Conservation (phyloP, 495 filamentous ascomycete genomes). For the Neurospora pannonica region DNA sequence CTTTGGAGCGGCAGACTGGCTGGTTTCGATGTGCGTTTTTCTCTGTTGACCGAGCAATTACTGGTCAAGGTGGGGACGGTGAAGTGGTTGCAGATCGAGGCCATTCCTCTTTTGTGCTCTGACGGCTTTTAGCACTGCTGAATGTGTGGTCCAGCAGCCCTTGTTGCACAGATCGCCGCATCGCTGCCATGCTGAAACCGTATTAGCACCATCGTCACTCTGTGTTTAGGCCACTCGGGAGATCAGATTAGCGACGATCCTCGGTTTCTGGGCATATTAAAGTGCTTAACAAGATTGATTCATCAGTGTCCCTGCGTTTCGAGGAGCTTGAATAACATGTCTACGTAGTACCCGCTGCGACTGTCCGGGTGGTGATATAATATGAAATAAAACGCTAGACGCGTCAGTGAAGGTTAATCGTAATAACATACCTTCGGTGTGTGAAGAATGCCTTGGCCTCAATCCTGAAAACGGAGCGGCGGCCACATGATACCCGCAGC, state of each 20-base stretch:
- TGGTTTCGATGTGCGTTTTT: not conserved
- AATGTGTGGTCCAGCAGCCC: not conserved
- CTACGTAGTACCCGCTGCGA: not conserved
- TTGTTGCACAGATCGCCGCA: not conserved
- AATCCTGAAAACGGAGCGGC: not conserved
- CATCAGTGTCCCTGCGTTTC: not conserved
- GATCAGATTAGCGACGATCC: not conserved
- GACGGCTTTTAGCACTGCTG: not conserved
- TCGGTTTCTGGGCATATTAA: not conserved
- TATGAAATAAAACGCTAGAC: not conserved
- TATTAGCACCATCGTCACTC: not conserved
- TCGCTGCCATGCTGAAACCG: not conserved
- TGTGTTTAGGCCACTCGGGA: not conserved
- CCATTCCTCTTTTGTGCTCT: not conserved
- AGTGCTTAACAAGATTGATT: not conserved
- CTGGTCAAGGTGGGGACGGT: not conserved
- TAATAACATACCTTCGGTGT: not conserved
- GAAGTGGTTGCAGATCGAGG: not conserved
- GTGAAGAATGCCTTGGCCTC: not conserved
- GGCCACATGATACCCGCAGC: not conserved
- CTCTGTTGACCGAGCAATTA: not conserved
- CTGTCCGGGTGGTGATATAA: not conserved
- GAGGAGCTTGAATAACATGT: not conserved
- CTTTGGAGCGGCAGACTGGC: not conserved
- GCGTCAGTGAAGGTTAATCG: not conserved